These are phyloP conservation scores for Meyerozyma elateridarum DNA, from an alignment of 1,139 yeast species.

Conservation along the genomic window DNA sequence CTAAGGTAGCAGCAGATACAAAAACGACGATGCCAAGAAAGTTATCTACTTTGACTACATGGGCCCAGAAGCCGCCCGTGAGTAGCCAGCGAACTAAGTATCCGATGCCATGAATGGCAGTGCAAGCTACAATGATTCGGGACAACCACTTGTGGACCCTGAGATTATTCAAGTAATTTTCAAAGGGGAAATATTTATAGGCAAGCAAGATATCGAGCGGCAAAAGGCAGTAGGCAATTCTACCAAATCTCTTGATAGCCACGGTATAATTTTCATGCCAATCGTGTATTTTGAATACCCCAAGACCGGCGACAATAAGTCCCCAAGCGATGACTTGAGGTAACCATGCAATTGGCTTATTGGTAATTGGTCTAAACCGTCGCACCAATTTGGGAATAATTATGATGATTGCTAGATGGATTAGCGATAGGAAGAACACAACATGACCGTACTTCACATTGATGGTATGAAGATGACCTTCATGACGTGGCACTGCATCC, in stretches of 20 bases:
- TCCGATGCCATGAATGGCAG: slow-evolving; percentile 54
- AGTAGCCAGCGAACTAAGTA: slow-evolving; percentile 45
- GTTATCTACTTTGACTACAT: slow-evolving; percentile 45
- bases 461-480: slow-evolving; percentile 28
- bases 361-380: no score
- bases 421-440: slow-evolving; percentile 29
- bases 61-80: slow-evolving; percentile 26
- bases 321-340: slow-evolving; percentile 29
- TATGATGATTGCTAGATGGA: slow-evolving; percentile 15
- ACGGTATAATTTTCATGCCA: slow-evolving; percentile 19
- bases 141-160: slow-evolving; percentile 79
- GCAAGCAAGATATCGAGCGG: slow-evolving; percentile 63
- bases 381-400: background rate
- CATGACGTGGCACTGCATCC: slow-evolving; percentile 20
- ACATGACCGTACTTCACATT: slow-evolving; percentile 49
- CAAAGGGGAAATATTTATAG: slow-evolving; percentile 33
- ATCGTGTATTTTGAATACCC: slow-evolving; percentile 19
- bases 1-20: slow-evolving; percentile 32
- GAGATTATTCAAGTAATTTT: slow-evolving; percentile 53
- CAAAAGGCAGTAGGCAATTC: slow-evolving; percentile 60
- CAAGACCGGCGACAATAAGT: slow-evolving; percentile 17
- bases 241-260: slow-evolving; percentile 41
- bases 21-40: slow-evolving; percentile 59
- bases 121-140: slow-evolving; percentile 51
- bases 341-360: background rate